Base-by-base conservation (phyloP, 2,329 filamentous ascomycete species). In the Neofusicoccum umdonicola region DNA sequence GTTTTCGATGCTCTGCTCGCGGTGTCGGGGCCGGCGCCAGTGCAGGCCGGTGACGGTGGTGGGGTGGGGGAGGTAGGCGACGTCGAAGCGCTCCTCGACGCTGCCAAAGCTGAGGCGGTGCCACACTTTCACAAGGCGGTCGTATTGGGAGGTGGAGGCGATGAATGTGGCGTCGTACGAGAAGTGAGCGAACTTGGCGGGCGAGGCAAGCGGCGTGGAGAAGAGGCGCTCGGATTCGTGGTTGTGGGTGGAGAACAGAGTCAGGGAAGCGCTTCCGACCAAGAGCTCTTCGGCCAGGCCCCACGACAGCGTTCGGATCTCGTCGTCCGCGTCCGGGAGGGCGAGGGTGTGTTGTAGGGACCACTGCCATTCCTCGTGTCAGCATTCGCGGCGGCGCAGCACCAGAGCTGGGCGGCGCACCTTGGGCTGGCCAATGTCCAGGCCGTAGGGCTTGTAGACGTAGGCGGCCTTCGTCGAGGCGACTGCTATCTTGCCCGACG, bases 121-220 rank as follows among this genome's bases (percentile, higher is more conserved):
- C 95, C 96, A 99, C 71, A 98, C 86, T 79, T 99, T 98, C 69
- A 96, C 88, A 19, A 98, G 80, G 60, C 89, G 85, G 76, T 98
- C 95, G 73, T 91, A 87, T 57, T 84, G 81, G 47, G 92, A 90
- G 12, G 90, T 86, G 1, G 91, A 93, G 17, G 93, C 94, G 62
- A 98, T 92, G 66, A 96, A 88, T 19, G 89, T 88, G 12, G 92
- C 93, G 75, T 97, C 94, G 68, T 92, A 92, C 1, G 94, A 97
- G 69, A 97, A 88, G 8, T 84, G 82, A 2, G 93, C 93, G 65
- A 89, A 86, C 72, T 90, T 90, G 42, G 87, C 87, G 0, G 89
- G 84, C 71, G 85, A 93, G 2, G 93, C 89, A 6, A 98, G 82
- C 47, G 80, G 75, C 73, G 90, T 90, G 61, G 86, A 86, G 94